Evolutionary conservation across 78 protist species (phyloP), one percentile per base, ranked within the genome.

Genomic region (Guillardia theta): DNA sequence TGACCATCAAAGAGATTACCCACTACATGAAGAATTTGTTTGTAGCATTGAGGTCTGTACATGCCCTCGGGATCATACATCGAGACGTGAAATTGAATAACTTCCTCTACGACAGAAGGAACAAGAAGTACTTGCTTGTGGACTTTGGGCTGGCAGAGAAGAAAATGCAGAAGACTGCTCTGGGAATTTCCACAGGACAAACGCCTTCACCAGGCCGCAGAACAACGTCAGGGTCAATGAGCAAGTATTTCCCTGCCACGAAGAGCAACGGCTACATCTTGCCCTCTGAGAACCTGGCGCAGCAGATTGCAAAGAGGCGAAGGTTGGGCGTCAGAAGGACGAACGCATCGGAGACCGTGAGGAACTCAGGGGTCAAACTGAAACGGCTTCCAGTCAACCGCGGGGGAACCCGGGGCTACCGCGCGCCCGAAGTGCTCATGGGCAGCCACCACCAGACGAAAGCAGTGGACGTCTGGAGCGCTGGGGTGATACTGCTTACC

Each of bases 341-440:
- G n/a, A n/a, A n/a, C n/a, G n/a, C n/a, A n/a, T n/a, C n/a, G n/a
- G n/a, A n/a, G n/a, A n/a, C n/a, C n/a, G n/a, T n/a, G n/a, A n/a
- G n/a, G n/a, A n/a, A n/a, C n/a, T n/a, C n/a, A n/a, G n/a, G n/a
- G n/a, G n/a, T n/a, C n/a, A n/a, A n/a, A n/a, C n/a, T n/a, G n/a
- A n/a, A n/a, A n/a, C n/a, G n/a, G n/a, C n/a, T n/a, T n/a, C n/a
- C n/a, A 3, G 45, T 43, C 9, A 24, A 33, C 36, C 83, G 83
- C 36, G 41, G 36, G 4, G 97, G 97, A 18, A 96, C 98, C 2
- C 83, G 96, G 54, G 97, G 97, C 48, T 97, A 94, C 54, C 94
- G 98, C 77, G 98, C 98, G 93, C 98, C 98, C 27, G 98, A 97
- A 93, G 95, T 97, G 8, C 54, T 97, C 62, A 47, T 96, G 64